Evolutionary conservation across 139 green algal species (phyloP).

Genomic region (Cymbomonas tetramitiformis): DNA sequence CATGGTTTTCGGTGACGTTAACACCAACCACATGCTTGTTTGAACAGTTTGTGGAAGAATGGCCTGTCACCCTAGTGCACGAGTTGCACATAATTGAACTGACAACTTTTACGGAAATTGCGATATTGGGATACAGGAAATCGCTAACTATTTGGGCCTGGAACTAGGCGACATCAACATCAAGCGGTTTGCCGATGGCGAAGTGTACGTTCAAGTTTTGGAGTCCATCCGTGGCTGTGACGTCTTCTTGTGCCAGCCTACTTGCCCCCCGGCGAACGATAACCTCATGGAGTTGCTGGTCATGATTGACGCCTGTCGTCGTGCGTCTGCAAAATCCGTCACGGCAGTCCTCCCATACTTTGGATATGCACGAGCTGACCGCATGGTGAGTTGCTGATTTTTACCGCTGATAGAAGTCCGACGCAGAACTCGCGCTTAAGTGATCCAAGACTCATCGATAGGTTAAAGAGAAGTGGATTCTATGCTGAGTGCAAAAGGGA

Average conservation of each 20-base stretch:
- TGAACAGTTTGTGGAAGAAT: too few relatives aligned
- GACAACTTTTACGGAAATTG: too few relatives aligned
- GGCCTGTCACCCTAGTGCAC: too few relatives aligned
- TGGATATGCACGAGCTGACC: conserved; percentile 73
- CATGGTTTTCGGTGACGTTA: too few relatives aligned
- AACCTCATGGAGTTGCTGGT: conserved; percentile 92
- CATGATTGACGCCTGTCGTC: conserved; percentile 85
- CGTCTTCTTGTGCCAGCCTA: conserved; percentile 95
- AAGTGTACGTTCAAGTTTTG: conserved; percentile 92
- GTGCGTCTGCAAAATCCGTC: conserved; percentile 83
- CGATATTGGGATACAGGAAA: too few relatives aligned
- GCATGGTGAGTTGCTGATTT: conserved; percentile 50
- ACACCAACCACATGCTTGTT: too few relatives aligned
- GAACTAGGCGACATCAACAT: conserved; percentile 82
- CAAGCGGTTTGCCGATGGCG: conserved; percentile 96
- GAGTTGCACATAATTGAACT: too few relatives aligned
- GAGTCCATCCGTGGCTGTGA: conserved; percentile 95
- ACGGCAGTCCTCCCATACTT: conserved; percentile 82
- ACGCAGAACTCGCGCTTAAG: not conserved
- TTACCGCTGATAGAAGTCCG: not conserved
- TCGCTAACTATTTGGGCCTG: conserved; percentile 88
- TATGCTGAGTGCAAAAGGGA: too few relatives aligned
- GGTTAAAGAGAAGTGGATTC: not conserved
- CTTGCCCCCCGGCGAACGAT: conserved; percentile 87
- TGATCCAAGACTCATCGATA: not conserved